These are phyloP conservation scores for Pseudocercospora pini-densiflorae DNA, from an alignment of 2,329 filamentous ascomycete genomes.

Conservation along the genomic window DNA sequence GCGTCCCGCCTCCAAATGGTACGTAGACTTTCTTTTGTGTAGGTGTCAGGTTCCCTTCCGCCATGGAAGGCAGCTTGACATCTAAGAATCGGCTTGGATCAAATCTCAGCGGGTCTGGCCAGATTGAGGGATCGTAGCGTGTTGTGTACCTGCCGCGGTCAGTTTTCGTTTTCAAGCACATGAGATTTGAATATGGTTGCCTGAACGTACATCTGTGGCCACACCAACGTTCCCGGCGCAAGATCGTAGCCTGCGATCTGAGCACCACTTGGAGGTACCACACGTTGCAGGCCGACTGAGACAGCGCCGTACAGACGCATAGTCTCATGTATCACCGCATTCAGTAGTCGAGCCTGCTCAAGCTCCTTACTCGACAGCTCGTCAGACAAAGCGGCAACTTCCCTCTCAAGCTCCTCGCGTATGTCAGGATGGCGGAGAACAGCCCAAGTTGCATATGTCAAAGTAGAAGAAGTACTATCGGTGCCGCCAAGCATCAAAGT, in stretches of 20 bases:
- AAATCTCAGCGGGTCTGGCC: constrained; percentile 23
- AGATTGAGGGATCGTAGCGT: constrained; percentile 25
- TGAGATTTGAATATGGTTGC: not conserved
- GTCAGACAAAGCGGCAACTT: constrained; percentile 28
- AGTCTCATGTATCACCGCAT: constrained; percentile 47
- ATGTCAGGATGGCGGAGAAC: constrained; percentile 32
- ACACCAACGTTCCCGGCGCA: constrained; percentile 24
- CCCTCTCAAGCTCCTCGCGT: constrained; percentile 28
- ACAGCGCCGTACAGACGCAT: constrained; percentile 43
- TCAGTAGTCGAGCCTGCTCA: constrained; percentile 39
- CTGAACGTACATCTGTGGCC: constrained; percentile 25
- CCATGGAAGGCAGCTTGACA: constrained; percentile 26
- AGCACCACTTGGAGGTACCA: constrained; percentile 42
- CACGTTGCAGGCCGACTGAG: constrained; percentile 43
- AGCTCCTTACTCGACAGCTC: constrained; percentile 36
- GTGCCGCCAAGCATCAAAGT: constrained; percentile 35
- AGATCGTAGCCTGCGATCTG: constrained; percentile 25
- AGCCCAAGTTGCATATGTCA: constrained; percentile 37
- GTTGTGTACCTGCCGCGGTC: constrained; percentile 24
- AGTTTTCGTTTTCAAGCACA: not conserved
- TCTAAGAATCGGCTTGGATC: constrained; percentile 25
- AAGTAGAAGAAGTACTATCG: constrained; percentile 35
- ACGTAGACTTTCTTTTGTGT: constrained; percentile 29
- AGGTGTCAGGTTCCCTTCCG: constrained; percentile 21
- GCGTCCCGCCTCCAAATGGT: constrained; percentile 26